A percentile compares a stretch with the other conserved stretches of the same genome.
Evolutionary conservation across 306 rosid genomes (phyloP).

Genomic region (Hippophae tibetana): DNA sequence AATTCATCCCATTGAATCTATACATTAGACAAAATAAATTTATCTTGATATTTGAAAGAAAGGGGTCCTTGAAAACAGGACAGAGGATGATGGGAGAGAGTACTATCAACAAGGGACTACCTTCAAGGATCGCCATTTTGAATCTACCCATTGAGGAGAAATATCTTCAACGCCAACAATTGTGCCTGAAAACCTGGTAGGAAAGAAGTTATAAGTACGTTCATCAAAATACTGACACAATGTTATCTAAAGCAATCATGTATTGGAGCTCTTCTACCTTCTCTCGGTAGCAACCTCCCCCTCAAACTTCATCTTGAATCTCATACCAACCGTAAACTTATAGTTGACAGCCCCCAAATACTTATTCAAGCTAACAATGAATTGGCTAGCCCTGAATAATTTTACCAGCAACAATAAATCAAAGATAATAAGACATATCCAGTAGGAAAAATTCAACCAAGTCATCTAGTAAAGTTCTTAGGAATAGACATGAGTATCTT

Average conservation of each 20-base stretch:
- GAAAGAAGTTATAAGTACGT: constrained; percentile 16
- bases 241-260: not conserved
- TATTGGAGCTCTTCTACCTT: constrained; percentile 40
- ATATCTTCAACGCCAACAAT: constrained; percentile 70
- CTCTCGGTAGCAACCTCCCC: constrained; percentile 86
- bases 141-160: constrained; percentile 64
- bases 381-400: constrained; percentile 61
- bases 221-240: constrained; percentile 7
- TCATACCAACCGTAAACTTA: constrained; percentile 60
- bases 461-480: not conserved
- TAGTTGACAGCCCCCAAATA: constrained; percentile 49
- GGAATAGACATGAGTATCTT: constrained; percentile 3
- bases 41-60: not conserved
- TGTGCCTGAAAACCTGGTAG: constrained; percentile 77
- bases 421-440: not conserved
- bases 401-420: constrained; percentile 13
- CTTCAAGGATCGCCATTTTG: constrained; percentile 80
- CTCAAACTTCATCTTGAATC: constrained; percentile 80
- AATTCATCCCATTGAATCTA: constrained; percentile 99
- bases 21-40: constrained; percentile 13
- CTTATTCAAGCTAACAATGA: constrained; percentile 60
- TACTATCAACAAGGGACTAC: constrained; percentile 27
- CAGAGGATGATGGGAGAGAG: constrained; percentile 1
- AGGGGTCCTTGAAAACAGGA: not conserved
- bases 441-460: not conserved